Base-by-base conservation (phyloP, 331 rosid genomes). In the Malus hybrid region DNA sequence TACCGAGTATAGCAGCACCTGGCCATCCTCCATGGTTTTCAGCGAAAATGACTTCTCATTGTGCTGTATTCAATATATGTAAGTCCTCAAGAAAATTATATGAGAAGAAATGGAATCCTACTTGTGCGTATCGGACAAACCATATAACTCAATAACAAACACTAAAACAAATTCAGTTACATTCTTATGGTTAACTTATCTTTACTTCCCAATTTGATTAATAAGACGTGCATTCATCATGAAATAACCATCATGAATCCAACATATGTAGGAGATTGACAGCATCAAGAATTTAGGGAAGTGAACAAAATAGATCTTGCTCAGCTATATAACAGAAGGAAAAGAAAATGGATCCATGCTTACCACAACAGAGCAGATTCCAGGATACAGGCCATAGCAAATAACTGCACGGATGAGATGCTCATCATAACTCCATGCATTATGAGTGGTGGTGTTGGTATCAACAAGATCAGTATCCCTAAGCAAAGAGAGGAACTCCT, bases 11-110 rank as follows among this genome's bases (percentile, higher is more conserved):
- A 95, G 87, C 72, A 92, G 91, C 80, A 95, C 99, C 86, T 87
- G 97, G 52, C 99, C 99, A 76, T 95, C 99, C 92, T 95, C 97
- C 97, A 95, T 90, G 30, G 99, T 89, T 86, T 95, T 95, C 81
- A 95, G 84, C 16, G 92, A 80, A 84, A 85, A 87, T 24, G 97
- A 92, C 85, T 91, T 95, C 86, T 90, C 99, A 34, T 84, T 95
- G 79, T 89, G 92, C 99, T 95, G 92, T 87, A 80, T 55, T 39
- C 46, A 39, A 79, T 33, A 33, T 77, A 75, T 74, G 77, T 76
- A 75, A 83, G 75, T 70, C 71, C 75, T 46, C 76, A 5, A 24
- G 48, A 82, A 72, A 60, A 29, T 60, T 7, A 16, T 57, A 66
- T 15, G 12, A 30, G 56, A 64, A 48, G 34, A 63, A 57, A 39